Evolutionary conservation across 2,329 filamentous ascomycete species (phyloP).

Genomic region (Chrysoporthe austroafricana): DNA sequence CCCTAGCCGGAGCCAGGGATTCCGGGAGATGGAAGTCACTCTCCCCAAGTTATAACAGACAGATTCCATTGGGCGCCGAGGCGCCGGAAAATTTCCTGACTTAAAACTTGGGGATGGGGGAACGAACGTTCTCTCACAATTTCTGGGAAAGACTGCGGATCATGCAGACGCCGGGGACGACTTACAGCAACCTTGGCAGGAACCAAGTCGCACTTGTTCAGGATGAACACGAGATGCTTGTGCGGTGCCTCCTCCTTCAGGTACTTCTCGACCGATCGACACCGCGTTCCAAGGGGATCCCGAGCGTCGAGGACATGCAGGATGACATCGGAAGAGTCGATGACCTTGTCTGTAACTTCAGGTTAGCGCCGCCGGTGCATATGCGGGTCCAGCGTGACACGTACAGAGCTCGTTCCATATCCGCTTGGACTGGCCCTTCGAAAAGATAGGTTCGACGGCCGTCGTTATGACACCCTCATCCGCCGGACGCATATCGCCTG

Average conservation of each 20-base stretch:
- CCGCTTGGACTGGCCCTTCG: constrained; percentile 91
- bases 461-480: constrained; percentile 56
- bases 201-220: constrained; percentile 93
- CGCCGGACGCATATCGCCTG: constrained; percentile 41
- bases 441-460: constrained; percentile 85
- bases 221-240: constrained; percentile 88
- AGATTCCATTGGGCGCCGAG: constrained; percentile 70
- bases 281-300: constrained; percentile 88
- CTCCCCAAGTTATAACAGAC: constrained; percentile 99
- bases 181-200: constrained; percentile 94
- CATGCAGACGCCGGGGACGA: constrained; percentile 38
- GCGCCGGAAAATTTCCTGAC: constrained; percentile 84
- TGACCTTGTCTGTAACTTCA: constrained; percentile 75
- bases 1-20: constrained; percentile 64
- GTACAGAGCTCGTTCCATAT: constrained; percentile 90
- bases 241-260: constrained; percentile 91
- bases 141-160: constrained; percentile 26
- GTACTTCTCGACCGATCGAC: constrained; percentile 90
- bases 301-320: constrained; percentile 92
- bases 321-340: constrained; percentile 93
- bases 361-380: not conserved
- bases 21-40: constrained; percentile 75
- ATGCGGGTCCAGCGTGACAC: constrained; percentile 24
- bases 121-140: not conserved
- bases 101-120: constrained; percentile 61